These are phyloP conservation scores for Suillus lakei DNA, from an alignment of 768 basidiomycete genomes.

Conservation along the genomic window DNA sequence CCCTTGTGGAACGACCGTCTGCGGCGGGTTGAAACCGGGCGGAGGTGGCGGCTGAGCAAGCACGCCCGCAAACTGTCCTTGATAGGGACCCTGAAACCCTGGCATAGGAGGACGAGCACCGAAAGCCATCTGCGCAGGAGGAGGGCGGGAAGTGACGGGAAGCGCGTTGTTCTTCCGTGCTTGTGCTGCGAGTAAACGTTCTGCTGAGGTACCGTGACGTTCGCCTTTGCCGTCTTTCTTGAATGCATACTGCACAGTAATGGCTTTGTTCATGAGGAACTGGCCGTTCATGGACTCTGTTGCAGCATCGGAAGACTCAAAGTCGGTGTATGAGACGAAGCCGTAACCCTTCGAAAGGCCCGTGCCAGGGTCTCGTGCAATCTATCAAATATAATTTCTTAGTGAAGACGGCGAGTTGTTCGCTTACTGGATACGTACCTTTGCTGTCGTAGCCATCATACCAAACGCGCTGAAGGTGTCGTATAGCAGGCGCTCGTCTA, in stretches of 20 bases:
- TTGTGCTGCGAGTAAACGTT: constrained; percentile 92
- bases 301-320: constrained; percentile 95
- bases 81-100: constrained; percentile 76
- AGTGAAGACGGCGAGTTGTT: constrained; percentile 10
- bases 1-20: constrained; percentile 58
- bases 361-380: constrained; percentile 84
- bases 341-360: constrained; percentile 96
- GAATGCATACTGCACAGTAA: constrained; percentile 97
- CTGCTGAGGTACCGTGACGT: constrained; percentile 95
- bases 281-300: constrained; percentile 97
- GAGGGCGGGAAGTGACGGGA: constrained; percentile 75
- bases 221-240: constrained; percentile 99
- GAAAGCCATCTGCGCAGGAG: constrained; percentile 69
- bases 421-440: constrained; percentile 46
- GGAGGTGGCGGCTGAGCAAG: constrained; percentile 84
- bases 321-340: constrained; percentile 96
- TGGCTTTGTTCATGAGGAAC: constrained; percentile 98
- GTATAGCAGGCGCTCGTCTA: constrained; percentile 90
- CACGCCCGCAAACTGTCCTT: constrained; percentile 93
- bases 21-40: constrained; percentile 77
- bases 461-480: constrained; percentile 97
- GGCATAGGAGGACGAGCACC: constrained; percentile 69
- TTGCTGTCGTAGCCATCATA: constrained; percentile 88
- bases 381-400: constrained; percentile 47
- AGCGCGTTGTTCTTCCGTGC: constrained; percentile 95